Percentiles rank a stretch among this genome's conserved stretches.
These are phyloP conservation scores for Juglanconis sp. DNA, from an alignment of 2,329 filamentous ascomycete species.

Conservation along the genomic window DNA sequence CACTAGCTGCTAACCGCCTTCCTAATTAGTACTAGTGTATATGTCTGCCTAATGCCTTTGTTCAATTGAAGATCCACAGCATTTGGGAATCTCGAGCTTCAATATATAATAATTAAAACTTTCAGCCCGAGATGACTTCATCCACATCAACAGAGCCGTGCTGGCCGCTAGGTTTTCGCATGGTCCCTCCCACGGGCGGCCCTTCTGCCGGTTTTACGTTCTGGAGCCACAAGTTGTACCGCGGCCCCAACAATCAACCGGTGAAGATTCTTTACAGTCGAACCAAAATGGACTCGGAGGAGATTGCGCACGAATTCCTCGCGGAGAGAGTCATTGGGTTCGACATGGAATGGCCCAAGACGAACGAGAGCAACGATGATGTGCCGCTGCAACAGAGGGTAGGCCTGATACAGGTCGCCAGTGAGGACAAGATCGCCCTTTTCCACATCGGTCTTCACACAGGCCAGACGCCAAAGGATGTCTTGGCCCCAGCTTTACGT, in stretches of 20 bases:
- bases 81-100: too few species aligned
- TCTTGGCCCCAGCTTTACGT: slow-evolving; percentile 68
- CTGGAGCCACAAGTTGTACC: slow-evolving; percentile 69
- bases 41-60: neutral
- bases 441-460: slow-evolving; percentile 73
- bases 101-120: neutral
- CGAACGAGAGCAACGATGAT: slow-evolving; percentile 29
- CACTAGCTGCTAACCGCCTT: too few species aligned
- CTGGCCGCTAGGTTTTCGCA: slow-evolving; percentile 24
- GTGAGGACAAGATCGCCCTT: slow-evolving; percentile 69
- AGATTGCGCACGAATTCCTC: slow-evolving; percentile 63
- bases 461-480: slow-evolving; percentile 39
- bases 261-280: slow-evolving; percentile 77
- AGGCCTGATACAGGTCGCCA: slow-evolving; percentile 80
- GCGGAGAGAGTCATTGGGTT: slow-evolving; percentile 74
- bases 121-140: neutral
- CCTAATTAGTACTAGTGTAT: too few species aligned
- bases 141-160: neutral
- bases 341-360: slow-evolving; percentile 78
- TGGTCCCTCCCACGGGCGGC: neutral
- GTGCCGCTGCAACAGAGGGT: slow-evolving; percentile 64
- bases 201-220: slow-evolving; percentile 31
- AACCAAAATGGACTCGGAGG: slow-evolving; percentile 64
- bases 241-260: slow-evolving; percentile 43
- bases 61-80: too few species aligned